These are phyloP conservation scores for cucumber (Cucumis sativus) DNA, from an alignment of 306 rosid species.

Conservation along the genomic window Cucumber_9930_V3 NC_026655.2:24425001-24425500, in stretches of 20 bases:
- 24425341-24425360: constrained; percentile 29
- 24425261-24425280: constrained; percentile 81
- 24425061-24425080: neutral
- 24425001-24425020: neutral
- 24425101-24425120: neutral
- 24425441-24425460: constrained; percentile 9
- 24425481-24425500: neutral
- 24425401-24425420: neutral
- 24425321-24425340: constrained; percentile 62
- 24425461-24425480: constrained; percentile 1
- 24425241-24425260: neutral
- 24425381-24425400: constrained; percentile 34
- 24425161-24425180: neutral
- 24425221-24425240: too few relatives aligned
- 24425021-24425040: neutral
- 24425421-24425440: neutral
- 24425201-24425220: neutral
- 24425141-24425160: neutral
- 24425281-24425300: constrained; percentile 83
- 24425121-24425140: neutral
- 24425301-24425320: constrained; percentile 78
- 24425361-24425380: constrained; percentile 28
- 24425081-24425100: neutral
- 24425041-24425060: neutral
- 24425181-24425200: neutral